These are phyloP conservation scores for Annona cherimola DNA, from an alignment of 164 flowering plant genomes.

Conservation along the genomic window DNA sequence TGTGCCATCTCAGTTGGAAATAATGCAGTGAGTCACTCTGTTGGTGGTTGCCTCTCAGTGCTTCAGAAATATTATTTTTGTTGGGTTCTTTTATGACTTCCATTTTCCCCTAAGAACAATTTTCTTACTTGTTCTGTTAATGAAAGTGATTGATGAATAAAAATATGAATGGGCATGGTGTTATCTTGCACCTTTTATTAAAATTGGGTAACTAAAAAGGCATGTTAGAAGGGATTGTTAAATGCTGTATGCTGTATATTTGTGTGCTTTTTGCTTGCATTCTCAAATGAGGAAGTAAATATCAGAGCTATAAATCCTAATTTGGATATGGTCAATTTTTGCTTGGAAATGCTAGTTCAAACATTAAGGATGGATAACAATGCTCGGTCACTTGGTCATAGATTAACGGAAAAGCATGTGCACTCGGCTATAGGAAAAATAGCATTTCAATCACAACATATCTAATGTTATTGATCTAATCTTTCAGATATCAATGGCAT, in stretches of 20 bases:
- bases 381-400: not conserved
- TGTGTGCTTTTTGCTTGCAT: no score
- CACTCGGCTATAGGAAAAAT: not conserved
- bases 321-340: not conserved
- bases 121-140: not conserved
- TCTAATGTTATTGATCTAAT: conserved; percentile 1
- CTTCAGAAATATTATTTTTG: not conserved
- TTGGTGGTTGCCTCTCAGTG: not conserved
- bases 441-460: not conserved
- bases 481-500: conserved; percentile 65
- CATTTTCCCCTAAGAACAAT: not conserved
- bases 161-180: no score
- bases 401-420: not conserved
- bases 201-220: no score
- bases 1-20: conserved; percentile 61
- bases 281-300: no score
- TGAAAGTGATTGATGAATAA: not conserved
- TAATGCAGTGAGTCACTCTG: conserved; percentile 58
- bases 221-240: no score
- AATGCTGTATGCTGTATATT: no score
- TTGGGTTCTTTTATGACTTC: not conserved
- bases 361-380: not conserved
- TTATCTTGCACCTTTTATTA: no score
- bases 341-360: no score
- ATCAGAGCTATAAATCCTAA: not conserved